Evolutionary conservation across 2,329 filamentous ascomycete genomes (phyloP), one percentile per base, ranked within the genome.

Genomic region (Amauroascus niger): DNA sequence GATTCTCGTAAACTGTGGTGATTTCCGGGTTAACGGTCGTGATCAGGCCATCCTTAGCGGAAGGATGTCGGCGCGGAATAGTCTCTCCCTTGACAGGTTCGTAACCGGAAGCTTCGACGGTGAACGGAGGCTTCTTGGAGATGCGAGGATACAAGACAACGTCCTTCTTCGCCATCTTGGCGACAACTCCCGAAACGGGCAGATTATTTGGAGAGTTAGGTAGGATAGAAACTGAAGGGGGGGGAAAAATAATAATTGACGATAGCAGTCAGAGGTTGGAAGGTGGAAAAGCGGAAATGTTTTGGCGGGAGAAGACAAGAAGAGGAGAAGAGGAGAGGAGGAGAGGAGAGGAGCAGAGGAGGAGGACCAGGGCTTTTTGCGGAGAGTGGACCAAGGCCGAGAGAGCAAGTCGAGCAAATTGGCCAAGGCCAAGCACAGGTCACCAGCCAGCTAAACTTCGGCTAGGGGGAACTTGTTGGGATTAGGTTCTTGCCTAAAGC

Each of bases 11-110:
- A 62, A 88, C 79, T 52, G 88, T 95, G 60, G 78, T 73, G 67
- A 91, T 78, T 59, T 84, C 85, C 39, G 84, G 78, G 52, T 81
- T 76, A 3, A 87, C 87, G 8, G 75, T 79, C 52, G 76, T 74
- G 58, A 81, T 73, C 55, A 95, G 81, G 49, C 78, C 81, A 62
- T 94, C 78, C 68, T 86, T 87, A 58, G 84, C 81, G 55, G 76
- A 75, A 53, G 80, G 76, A 67, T 94, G 83, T 55, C 88, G 81
- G 62, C 87, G 84, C 37, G 89, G 88, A 60, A 88, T 83, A 48
- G 89, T 91, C 75, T 95, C 88, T 73, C 88, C 88, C 5, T 84
- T 76, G 57, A 86, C 78, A 61, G 83, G 82, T 65, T 82, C 71
- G 59, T 76, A 80, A 63, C 83, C 86, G 14, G 85, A 74, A 9